Evolutionary conservation across 1,284 basidiomycete species (phyloP), one percentile per base, ranked within the genome.

Genomic region (Sporisorium scitamineum): DNA sequence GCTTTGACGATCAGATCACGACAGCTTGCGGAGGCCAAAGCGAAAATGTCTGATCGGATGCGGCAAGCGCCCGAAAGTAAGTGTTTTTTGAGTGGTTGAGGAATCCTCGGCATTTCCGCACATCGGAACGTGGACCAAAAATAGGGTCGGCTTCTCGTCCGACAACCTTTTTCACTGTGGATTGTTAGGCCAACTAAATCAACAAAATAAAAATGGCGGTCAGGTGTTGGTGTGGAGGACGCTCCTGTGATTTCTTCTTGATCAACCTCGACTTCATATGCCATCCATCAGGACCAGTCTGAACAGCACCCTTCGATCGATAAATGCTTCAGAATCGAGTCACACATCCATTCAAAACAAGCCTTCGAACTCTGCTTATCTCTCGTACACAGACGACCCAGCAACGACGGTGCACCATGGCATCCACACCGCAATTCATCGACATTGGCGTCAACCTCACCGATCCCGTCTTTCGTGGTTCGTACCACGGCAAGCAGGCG

Each of bases 381-480:
- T 16, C 54, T 5, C 54, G 41, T n/a, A 20, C 29, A 5, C 20
- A n/a, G 1, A 2, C 32, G 7, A 22, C 6, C 50, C 20, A 14
- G 13, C 59, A 61, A 31, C 41, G n/a, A 4, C 61, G 32, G 9
- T 54, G 47, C 20, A 53, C 51, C 7, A 51, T 52, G 47, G n/a
- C 54, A 11, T 16, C 45, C 14, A 16, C 4, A n/a, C 72, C 72
- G 14, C 41, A 29, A 10, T 83, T 58, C 70, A 70, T 83, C 37
- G 88, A 89, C 68, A 89, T 88, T 50, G 88, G 87, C 13, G 87
- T 88, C 59, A 89, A 89, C 75, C 82, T 88, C 54, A 86, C 87
- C 42, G 88, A 88, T 59, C 82, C 85, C 1, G 77, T 86, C 58
- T 89, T 87, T 69, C 79, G 82, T 0, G 89, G 89, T 3, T 62